phyloP scores from a whole-genome alignment of 2,329 filamentous ascomycete species.

The Diplocarpon rosae region DNA sequence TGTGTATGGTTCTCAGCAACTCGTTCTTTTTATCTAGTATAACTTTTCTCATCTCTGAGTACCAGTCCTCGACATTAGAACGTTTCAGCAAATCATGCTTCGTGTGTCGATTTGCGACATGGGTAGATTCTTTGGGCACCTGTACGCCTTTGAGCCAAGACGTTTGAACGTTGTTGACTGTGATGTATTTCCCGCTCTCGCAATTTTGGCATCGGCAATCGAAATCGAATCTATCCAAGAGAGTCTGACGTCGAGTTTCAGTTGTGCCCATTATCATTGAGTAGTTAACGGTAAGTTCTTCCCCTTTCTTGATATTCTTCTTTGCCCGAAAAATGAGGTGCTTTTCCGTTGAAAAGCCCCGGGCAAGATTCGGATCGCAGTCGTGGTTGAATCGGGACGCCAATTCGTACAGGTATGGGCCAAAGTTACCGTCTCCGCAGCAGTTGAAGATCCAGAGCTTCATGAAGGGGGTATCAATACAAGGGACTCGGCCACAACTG shows the following conservation, averaged over 20 bases:
- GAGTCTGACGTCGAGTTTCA: background rate
- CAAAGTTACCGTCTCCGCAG: background rate
- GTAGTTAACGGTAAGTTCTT: slow-evolving; percentile 2
- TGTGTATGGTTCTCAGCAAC: too few relatives aligned
- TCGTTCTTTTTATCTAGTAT: too few relatives aligned
- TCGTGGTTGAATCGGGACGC: slow-evolving; percentile 6
- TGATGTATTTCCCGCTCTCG: background rate
- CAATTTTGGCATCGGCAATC: background rate
- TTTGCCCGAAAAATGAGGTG: background rate
- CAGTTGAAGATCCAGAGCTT: background rate
- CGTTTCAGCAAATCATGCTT: too few relatives aligned
- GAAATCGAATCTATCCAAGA: background rate
- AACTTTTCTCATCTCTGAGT: too few relatives aligned
- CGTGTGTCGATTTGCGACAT: too few relatives aligned
- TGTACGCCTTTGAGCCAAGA: too few relatives aligned
- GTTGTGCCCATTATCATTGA: background rate
- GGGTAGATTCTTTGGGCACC: too few relatives aligned
- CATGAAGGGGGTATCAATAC: background rate
- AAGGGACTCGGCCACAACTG: background rate
- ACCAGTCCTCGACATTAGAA: too few relatives aligned
- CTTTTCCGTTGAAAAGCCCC: background rate
- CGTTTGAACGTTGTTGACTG: too few relatives aligned
- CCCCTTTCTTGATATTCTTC: slow-evolving; percentile 1
- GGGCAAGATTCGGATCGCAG: slow-evolving; percentile 1
- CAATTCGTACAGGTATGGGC: background rate